Evolutionary conservation across 495 filamentous ascomycete genomes (phyloP), one percentile per base, ranked within the genome.

Genomic region (Aspergillus funiculosus): DNA sequence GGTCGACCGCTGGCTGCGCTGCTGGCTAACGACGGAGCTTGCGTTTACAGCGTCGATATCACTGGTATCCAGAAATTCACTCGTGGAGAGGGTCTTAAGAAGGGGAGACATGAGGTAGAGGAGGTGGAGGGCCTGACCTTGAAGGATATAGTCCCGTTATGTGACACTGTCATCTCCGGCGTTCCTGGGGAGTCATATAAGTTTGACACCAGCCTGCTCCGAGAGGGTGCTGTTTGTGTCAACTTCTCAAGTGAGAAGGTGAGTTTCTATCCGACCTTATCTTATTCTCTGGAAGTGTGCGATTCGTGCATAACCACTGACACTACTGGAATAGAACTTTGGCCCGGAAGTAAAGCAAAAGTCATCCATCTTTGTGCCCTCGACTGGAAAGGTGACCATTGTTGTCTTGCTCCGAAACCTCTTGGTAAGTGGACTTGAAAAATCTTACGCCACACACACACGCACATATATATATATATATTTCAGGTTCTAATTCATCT

Each of bases 301-400:
- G n/a, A n/a, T n/a, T n/a, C n/a, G n/a, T 29, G 4, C 1, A 34
- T 8, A 15, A 14, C 10, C 3, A 10, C n/a, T 38, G 6, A 6
- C n/a, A n/a, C n/a, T n/a, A n/a, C 1, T 27, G 32, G 9, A 51
- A 38, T 29, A 84, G 75, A 98, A 98, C 68, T 98, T 98, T 64
- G 82, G 79, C 43, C 78, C 80, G 0, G 84, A 83, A 40, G 79
- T 98, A 34, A 95, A 92, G 68, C 85, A 94, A 58, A 90, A 86
- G 68, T 92, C 92, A 2, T 86, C 87, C n/a, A 90, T 98, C 56
- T 98, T 94, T 50, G 89, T 97, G 5, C 92, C 92, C 5, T 90
- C 89, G 2, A 94, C 94, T 56, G 92, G 92, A 41, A 98, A 96
- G 70, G 92, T 98, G 19, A 98, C 92, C 1, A 96, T 97, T 61